phyloP scores from a whole-genome alignment of 75 land plant species.

The Cryptomeria japonica region DNA sequence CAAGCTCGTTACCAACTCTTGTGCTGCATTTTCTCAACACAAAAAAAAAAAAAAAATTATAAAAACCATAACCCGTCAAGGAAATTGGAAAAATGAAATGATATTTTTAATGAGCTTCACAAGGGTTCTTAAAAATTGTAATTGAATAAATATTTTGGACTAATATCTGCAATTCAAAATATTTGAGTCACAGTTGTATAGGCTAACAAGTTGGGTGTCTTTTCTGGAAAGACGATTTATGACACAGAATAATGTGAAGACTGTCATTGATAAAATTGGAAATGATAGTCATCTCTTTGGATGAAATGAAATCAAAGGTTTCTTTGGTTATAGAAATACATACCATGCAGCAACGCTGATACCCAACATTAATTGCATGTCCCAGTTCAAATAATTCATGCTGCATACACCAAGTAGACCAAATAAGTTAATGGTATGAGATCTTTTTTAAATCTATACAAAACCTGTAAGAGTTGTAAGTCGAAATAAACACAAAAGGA shows the following conservation, averaged over 20 bases:
- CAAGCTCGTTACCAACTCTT: conserved; percentile 73
- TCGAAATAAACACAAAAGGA: too few relatives aligned
- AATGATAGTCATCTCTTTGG: neutral
- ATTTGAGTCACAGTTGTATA: too few relatives aligned
- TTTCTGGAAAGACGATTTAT: neutral
- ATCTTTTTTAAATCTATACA: neutral
- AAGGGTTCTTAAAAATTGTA: neutral
- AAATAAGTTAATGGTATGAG: neutral
- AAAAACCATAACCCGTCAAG: neutral
- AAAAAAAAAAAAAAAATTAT: neutral
- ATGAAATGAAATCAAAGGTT: neutral
- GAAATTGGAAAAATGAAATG: too few relatives aligned
- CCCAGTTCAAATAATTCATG: conserved; percentile 43
- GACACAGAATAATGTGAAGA: neutral
- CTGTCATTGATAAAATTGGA: neutral
- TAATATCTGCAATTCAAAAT: too few relatives aligned
- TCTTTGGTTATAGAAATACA: neutral
- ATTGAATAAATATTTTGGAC: too few relatives aligned
- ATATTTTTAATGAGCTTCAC: neutral
- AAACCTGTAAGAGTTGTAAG: neutral
- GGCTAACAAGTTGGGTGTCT: neutral
- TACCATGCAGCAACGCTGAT: conserved; percentile 42
- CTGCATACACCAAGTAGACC: conserved; percentile 15
- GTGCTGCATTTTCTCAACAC: conserved; percentile 34
- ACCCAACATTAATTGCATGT: conserved; percentile 38